Evolutionary conservation across 805 yeast species (phyloP), one percentile per base, ranked within the genome.

Genomic region (Lipomyces anomalus): DNA sequence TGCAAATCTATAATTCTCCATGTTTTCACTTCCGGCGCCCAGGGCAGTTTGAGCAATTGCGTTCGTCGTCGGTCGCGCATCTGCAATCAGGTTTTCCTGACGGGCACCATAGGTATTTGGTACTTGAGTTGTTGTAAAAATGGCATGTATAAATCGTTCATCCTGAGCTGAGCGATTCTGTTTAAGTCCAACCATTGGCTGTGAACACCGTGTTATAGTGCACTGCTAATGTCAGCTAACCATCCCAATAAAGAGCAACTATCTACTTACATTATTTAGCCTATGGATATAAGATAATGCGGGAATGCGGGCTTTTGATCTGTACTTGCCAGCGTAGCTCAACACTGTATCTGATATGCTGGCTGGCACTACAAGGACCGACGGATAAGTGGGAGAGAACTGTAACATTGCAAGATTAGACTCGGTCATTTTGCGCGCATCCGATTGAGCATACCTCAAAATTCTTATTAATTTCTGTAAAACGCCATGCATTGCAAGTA

Each of bases 1-100:
- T 23, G 82, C 82, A 26, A 72, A 73, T 41, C 79, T 74, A 66
- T 92, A 90, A 60, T 87, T 78, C 46, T 90, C 97, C 73, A 88
- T 84, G 54, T 77, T 82, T 61, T 92, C 98, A 0, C 96, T 83
- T 1, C 98, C 98, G n/a, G 97, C 98, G 9, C 98, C 98, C 13
- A 92, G 67, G 0, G 97, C 97, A 38, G 86, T 85, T 58, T 92
- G 97, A 0, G 96, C 97, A 76, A 88, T 76, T 5, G 97, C 97
- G 64, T 92, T 92, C 0, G 97, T 83, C 22, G 88, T 64, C 0
- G 98, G 98, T 45, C 98, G 71, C 20, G 95, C 84, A 67, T 92
- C 98, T 3, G 87, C 90, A 24, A 92, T 80, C 23, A 92, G 64
- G 58, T 89, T 81, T 38, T 71, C 73, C 20, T 74, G 59, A 55